Conservation (phyloP, 352 stramenopile species). For the Aphanomyces cochlioides region DNA sequence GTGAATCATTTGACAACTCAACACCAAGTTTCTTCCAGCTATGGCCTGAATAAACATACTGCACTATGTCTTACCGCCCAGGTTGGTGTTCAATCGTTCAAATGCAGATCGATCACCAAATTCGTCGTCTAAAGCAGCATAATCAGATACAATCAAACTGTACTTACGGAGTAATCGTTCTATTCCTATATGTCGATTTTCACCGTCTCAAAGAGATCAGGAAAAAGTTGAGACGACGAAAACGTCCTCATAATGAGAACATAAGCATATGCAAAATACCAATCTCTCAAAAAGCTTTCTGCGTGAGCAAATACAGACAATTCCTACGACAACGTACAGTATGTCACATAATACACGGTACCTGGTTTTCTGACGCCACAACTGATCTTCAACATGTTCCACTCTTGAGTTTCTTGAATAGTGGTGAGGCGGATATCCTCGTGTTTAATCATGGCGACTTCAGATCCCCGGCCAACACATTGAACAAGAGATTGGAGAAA, state of each 20-base stretch:
- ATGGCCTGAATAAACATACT: not conserved
- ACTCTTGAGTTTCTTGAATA: not conserved
- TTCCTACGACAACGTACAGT: not conserved
- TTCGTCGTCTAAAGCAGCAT: not conserved
- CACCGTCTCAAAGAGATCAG: not conserved
- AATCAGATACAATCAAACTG: not conserved
- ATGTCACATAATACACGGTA: too few relatives aligned
- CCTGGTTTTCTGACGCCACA: slow-evolving; percentile 8
- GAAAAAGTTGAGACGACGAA: not conserved
- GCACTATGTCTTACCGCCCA: not conserved
- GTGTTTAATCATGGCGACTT: not conserved
- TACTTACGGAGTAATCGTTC: not conserved
- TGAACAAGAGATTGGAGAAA: not conserved
- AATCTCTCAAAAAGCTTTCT: not conserved
- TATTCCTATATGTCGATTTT: not conserved
- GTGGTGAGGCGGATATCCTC: not conserved
- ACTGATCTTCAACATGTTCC: not conserved
- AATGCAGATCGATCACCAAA: not conserved
- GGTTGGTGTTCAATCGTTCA: not conserved
- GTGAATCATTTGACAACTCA: not conserved
- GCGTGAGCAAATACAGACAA: not conserved
- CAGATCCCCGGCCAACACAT: slow-evolving; percentile 1
- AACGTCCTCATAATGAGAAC: not conserved
- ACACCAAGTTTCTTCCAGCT: not conserved
- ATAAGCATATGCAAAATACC: slow-evolving; percentile 1